Base-by-base conservation (phyloP, 164 flowering plant species). In the Chimonanthus salicifolius region DNA sequence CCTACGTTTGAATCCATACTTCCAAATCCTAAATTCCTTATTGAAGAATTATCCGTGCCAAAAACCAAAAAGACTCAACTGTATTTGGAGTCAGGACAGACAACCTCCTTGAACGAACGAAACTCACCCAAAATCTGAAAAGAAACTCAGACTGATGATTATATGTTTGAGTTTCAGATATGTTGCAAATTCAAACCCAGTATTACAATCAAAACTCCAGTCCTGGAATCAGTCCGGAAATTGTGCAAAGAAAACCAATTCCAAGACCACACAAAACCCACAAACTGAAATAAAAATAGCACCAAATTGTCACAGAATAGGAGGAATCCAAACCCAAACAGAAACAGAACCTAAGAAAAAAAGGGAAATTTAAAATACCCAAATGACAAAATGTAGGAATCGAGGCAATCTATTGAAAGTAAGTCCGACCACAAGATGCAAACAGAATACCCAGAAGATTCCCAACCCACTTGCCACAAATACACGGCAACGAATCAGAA, bases 1-100 rank as follows among this genome's bases (percentile, higher is more conserved):
- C 58, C 8, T 0, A 11, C 4, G 9, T 51, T 81, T 74, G 49
- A 69, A 82, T 83, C 87, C 89, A 84, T 84, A 33, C 78, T 73
- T 13, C 58, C 58, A 18, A 73, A 70, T 51, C 3, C 10, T 51
- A 11, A 51, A 51, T 3, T 33, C 58, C 50, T 21, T 4, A 16
- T 3, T 10, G 7, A 66, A 71, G 16, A 18, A 58, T 73, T 21
- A 50, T 1, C 49, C 18, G 8, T 11, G 47, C 69, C 45, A 54
- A 69, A 63, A 9, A 49, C 33, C 44, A 47, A 21, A 49, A 47
- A 8, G 47, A 50, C 51, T 43, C 47, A 4, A 10, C 48, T 43
- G 33, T 33, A 33, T 33, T 0, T 33, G 33, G 49, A 64, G 49
- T 3, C 7, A 72, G 33, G 13, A 64, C 43, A 51, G 58, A 51